Percentiles rank a stretch among this genome's conserved stretches.
Conservation (phyloP, 352 stramenopile genomes). For the Phytophthora podocarpi region DNA sequence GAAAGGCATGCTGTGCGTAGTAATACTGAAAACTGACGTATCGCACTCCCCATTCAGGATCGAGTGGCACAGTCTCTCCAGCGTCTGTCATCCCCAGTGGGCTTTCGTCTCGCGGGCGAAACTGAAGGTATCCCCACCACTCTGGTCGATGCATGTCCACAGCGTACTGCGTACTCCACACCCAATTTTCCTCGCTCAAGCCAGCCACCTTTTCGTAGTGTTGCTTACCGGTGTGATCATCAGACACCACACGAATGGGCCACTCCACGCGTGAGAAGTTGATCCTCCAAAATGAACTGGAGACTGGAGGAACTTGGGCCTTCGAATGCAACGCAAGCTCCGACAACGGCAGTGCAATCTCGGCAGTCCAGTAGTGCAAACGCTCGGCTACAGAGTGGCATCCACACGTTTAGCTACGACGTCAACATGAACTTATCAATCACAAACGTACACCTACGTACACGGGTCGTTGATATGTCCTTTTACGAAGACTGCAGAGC, state of each 20-base stretch:
- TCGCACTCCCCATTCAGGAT: conserved; percentile 53
- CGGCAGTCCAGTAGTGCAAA: conserved; percentile 80
- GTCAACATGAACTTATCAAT: background rate
- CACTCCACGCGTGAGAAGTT: conserved; percentile 92
- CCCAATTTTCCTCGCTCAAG: conserved; percentile 82
- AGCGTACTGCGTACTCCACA: conserved; percentile 85
- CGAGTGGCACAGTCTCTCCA: conserved; percentile 30
- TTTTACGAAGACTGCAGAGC: conserved; percentile 54
- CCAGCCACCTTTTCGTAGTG: conserved; percentile 59
- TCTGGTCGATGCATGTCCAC: conserved; percentile 91
- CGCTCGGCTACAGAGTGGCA: conserved; percentile 26
- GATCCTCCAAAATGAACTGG: conserved; percentile 71
- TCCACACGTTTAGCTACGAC: background rate
- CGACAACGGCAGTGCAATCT: conserved; percentile 77
- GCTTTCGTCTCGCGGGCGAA: conserved; percentile 38
- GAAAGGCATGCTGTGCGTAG: conserved; percentile 62
- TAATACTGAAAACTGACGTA: conserved; percentile 71
- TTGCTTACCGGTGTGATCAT: conserved; percentile 17
- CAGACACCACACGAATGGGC: conserved; percentile 40
- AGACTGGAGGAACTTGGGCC: conserved; percentile 39
- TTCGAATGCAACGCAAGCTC: conserved; percentile 54
- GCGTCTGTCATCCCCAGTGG: background rate
- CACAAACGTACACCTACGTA: conserved; percentile 30
- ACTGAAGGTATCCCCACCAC: conserved; percentile 90
- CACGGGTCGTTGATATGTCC: conserved; percentile 67